Conservation (phyloP, 139 green algal species). For the Monoraphidium neglectum region DNA sequence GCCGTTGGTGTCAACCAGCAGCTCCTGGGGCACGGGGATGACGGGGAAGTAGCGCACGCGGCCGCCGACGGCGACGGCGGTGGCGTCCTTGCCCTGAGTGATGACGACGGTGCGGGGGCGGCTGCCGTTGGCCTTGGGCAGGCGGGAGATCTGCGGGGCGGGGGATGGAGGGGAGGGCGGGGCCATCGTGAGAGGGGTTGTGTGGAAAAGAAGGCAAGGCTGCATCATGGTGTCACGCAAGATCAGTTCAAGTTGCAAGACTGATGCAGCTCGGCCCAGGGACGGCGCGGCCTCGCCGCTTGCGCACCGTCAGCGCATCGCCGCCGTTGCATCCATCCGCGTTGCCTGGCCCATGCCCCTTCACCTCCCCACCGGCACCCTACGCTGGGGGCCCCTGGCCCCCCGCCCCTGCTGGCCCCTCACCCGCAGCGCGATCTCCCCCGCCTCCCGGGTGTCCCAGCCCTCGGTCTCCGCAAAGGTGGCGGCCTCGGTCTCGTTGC, state of each 20-base stretch:
- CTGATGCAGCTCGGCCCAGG: no score
- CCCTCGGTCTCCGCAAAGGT: conserved; percentile 91
- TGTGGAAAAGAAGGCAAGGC: no score
- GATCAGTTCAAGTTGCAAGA: no score
- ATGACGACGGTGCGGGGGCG: conserved; percentile 88
- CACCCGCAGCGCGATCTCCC: conserved; percentile 87
- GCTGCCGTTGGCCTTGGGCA: conserved; percentile 84
- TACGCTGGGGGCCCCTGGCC: no score
- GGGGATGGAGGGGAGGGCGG: no score
- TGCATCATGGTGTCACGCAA: no score
- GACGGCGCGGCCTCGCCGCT: no score
- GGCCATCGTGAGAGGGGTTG: no score
- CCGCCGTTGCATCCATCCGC: no score
- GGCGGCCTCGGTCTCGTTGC: conserved; percentile 95
- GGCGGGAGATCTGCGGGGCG: conserved; percentile 61
- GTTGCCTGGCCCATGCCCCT: no score
- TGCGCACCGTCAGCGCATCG: not conserved
- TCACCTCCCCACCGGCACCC: no score
- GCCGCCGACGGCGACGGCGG: conserved; percentile 74
- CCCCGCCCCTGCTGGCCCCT: no score
- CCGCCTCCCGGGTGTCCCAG: conserved; percentile 85
- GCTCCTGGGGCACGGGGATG: conserved; percentile 69
- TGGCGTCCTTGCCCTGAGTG: conserved; percentile 91
- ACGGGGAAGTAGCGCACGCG: conserved; percentile 52
- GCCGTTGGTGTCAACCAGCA: conserved; percentile 98